phyloP scores from a whole-genome alignment of 148 eudicot species.

The Euryodendron excelsum region DNA sequence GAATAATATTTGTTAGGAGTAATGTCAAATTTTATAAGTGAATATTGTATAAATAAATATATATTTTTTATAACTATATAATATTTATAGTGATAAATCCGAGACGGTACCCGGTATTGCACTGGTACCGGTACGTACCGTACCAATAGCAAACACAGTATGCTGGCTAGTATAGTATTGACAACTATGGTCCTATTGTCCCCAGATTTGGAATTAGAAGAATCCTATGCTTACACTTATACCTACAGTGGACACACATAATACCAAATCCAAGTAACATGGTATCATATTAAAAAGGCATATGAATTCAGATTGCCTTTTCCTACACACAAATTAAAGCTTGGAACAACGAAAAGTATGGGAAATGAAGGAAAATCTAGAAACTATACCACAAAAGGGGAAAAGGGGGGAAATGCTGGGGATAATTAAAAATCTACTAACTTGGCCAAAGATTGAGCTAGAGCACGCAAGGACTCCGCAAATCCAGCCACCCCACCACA shows the following conservation, averaged over 20 bases:
- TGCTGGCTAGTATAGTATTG: no score
- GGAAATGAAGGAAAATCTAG: conserved; percentile 1
- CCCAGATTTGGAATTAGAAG: background rate
- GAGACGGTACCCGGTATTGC: no score
- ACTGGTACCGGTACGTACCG: no score
- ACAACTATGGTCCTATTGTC: no score
- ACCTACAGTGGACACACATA: background rate
- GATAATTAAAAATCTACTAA: conserved; percentile 23
- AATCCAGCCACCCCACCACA: conserved; percentile 67
- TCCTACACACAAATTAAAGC: background rate
- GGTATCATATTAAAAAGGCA: background rate
- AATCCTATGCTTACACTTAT: background rate
- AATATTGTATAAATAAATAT: no score
- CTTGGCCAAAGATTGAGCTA: conserved; percentile 86
- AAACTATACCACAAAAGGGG: background rate
- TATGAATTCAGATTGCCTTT: background rate
- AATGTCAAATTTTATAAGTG: no score
- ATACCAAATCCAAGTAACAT: background rate
- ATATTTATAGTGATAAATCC: no score
- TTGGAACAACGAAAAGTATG: background rate
- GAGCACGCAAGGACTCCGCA: conserved; percentile 65
- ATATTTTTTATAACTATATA: no score
- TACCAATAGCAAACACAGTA: no score
- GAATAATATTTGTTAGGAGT: no score
- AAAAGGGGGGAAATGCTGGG: background rate